phyloP scores from a whole-genome alignment of 164 flowering plant genomes.

The Chimonanthus praecox region DNA sequence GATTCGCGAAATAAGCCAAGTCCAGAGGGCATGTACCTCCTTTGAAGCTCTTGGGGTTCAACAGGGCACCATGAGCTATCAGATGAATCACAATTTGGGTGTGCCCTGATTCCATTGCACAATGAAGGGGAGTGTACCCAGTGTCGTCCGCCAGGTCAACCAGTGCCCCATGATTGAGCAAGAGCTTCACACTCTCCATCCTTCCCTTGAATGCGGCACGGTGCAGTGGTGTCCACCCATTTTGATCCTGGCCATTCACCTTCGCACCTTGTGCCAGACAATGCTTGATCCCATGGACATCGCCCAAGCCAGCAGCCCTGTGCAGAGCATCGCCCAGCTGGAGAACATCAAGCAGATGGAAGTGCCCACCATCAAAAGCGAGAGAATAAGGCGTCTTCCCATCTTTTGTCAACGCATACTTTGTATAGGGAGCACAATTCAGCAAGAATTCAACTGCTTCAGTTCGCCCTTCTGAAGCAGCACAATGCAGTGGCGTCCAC shows the following conservation, averaged over 20 bases:
- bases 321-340: conserved; percentile 46
- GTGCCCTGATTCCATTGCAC: conserved; percentile 68
- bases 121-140: conserved; percentile 66
- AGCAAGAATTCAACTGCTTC: conserved; percentile 40
- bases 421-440: conserved; percentile 24
- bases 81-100: conserved; percentile 38
- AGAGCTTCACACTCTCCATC: conserved; percentile 41
- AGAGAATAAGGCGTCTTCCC: conserved; percentile 52
- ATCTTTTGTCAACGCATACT: conserved; percentile 38
- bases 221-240: conserved; percentile 80
- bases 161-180: conserved; percentile 50
- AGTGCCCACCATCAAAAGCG: conserved; percentile 44
- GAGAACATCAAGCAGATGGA: conserved; percentile 33
- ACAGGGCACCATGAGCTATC: conserved; percentile 48
- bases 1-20: conserved; percentile 24
- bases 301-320: conserved; percentile 45
- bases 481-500: conserved; percentile 64
- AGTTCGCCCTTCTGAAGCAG: conserved; percentile 42
- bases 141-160: conserved; percentile 43
- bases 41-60: conserved; percentile 33
- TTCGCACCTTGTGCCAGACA: conserved; percentile 49
- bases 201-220: conserved; percentile 74
- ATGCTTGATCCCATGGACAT: conserved; percentile 43
- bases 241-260: conserved; percentile 55
- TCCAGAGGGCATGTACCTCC: conserved; percentile 22